Evolutionary conservation across 2,329 filamentous ascomycete genomes (phyloP).

Genomic region (Colletotrichum tropicicola): DNA sequence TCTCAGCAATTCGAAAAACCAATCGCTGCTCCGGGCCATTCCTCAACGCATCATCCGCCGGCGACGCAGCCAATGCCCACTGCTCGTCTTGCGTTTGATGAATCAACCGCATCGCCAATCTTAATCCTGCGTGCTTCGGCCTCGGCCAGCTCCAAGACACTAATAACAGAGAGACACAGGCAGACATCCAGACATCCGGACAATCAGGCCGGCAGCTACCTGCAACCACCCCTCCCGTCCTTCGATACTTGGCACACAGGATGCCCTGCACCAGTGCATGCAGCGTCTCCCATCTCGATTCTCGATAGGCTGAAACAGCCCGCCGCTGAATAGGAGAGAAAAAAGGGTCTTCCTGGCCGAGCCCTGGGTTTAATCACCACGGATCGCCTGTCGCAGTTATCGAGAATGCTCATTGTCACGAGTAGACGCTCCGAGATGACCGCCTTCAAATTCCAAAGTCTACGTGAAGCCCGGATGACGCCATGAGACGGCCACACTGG

Average conservation of each 20-base stretch:
- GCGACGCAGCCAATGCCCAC: background rate
- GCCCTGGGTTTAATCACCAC: conserved; percentile 21
- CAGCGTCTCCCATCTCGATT: conserved; percentile 14
- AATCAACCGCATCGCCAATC: conserved; percentile 17
- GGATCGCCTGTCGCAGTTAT: conserved; percentile 14
- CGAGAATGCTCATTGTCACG: conserved; percentile 1
- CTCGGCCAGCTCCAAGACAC: conserved; percentile 12
- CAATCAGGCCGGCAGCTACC: too few relatives aligned
- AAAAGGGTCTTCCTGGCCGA: background rate
- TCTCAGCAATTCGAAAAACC: background rate
- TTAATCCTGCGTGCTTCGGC: conserved; percentile 24
- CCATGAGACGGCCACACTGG: background rate
- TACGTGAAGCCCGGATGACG: background rate
- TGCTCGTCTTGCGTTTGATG: background rate
- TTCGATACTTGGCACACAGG: background rate
- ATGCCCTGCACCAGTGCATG: background rate
- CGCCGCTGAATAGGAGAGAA: conserved; percentile 9
- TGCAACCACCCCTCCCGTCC: background rate
- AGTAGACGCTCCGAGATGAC: background rate
- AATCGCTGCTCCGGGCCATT: background rate
- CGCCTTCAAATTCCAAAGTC: background rate
- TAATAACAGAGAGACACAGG: conserved; percentile 20
- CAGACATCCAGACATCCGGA: too few relatives aligned
- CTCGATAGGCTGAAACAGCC: conserved; percentile 17
- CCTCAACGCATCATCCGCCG: background rate